Evolutionary conservation across 768 basidiomycete genomes (phyloP).

Genomic region (Suillus sp.): DNA sequence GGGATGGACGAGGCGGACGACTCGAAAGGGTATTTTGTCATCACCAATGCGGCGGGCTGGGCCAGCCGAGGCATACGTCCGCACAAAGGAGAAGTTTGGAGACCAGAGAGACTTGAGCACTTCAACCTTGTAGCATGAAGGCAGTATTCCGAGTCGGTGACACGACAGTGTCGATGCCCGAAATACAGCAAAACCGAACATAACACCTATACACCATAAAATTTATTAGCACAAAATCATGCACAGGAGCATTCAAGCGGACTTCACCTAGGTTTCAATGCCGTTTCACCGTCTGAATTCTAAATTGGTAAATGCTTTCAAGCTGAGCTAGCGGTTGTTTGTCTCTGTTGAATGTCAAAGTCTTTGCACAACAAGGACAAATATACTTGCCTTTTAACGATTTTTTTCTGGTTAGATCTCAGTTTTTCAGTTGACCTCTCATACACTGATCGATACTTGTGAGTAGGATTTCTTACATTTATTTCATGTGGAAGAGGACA

Average conservation of each 20-base stretch:
- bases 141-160: conserved; percentile 9
- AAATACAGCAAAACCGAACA: conserved; percentile 1
- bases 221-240: neutral
- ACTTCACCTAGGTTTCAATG: neutral
- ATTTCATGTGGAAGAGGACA: neutral
- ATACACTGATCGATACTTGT: conserved; percentile 14
- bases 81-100: neutral
- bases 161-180: conserved; percentile 13
- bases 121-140: conserved; percentile 6
- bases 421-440: neutral
- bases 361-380: conserved; percentile 26
- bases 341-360: conserved; percentile 26
- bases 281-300: neutral
- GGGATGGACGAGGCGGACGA: conserved; percentile 52
- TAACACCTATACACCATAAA: neutral
- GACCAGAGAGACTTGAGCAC: conserved; percentile 12
- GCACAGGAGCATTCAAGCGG: neutral
- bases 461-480: neutral
- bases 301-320: neutral
- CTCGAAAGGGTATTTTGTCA: conserved; percentile 43
- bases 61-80: conserved; percentile 5
- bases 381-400: conserved; percentile 12
- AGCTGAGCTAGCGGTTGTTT: conserved; percentile 29
- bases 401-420: conserved; percentile 8
- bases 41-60: conserved; percentile 25